Evolutionary conservation across 2,329 filamentous ascomycete species (phyloP), one percentile per base, ranked within the genome.

Genomic region (Aspergillus latus): DNA sequence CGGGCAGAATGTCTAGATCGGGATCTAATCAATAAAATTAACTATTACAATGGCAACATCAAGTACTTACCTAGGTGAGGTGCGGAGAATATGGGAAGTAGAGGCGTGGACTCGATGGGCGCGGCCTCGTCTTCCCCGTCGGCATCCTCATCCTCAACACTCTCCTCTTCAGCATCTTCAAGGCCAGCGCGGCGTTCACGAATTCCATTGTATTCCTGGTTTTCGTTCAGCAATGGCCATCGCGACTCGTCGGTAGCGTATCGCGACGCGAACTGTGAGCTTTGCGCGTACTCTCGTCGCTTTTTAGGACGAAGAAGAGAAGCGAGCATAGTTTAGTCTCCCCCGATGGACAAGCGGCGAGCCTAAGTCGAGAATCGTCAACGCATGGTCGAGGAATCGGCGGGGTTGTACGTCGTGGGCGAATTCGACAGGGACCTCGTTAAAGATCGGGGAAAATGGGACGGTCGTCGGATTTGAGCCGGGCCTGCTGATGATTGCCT

Each of bases 61-160:
- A 30, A 32, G 10, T 48, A 43, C 71, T 52, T 79, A 91, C 89
- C 89, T 63, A 95, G 81, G 73, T 92, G 87, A 54, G 84, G 83
- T 21, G 88, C 84, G 46, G 89, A 92, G 72, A 95, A 95, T 54
- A 95, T 86, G 47, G 91, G 91, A 59, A 95, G 78, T 28, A 86
- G 73, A 62, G 82, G 82, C 44, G 78, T 76, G 26, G 77, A 76
- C 58, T 79, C 73, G 6, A 74, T 69, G 36, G 73, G 72, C 42
- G 73, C 76, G 50, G 79, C 74, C 21, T 77, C 76, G 21, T 74
- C 75, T 21, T 75, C 73, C 5, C 74, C 75, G 15, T 75, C 73
- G 2, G 72, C 72, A 21, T 67, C 62, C 3, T 71, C 66, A 13
- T 65, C 65, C 8, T 72, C 72, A 28, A 76, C 71, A 43, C 72